A percentile compares a stretch with the other conserved stretches of the same genome.
These are phyloP conservation scores for Alternaria angustiovoidea DNA, from an alignment of 2,329 filamentous ascomycete species.

Conservation along the genomic window DNA sequence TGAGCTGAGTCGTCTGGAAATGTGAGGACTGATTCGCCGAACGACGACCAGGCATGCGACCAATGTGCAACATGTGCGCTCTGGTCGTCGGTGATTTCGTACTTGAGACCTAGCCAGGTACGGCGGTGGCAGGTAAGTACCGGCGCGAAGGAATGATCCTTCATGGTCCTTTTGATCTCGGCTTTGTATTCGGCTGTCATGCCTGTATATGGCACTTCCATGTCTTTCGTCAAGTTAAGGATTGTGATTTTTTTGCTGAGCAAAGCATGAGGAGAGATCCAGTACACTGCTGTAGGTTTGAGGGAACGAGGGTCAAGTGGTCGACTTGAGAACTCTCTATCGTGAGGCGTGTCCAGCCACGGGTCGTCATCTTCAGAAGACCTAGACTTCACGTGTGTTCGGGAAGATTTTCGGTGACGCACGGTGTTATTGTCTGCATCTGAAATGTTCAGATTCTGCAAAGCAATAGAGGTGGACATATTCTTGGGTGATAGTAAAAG, in stretches of 20 bases:
- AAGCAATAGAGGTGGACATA: slow-evolving; percentile 33
- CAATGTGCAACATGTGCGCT: slow-evolving; percentile 25
- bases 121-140: slow-evolving; percentile 18
- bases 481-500: background rate
- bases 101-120: slow-evolving; percentile 27
- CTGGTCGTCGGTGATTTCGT: slow-evolving; percentile 24
- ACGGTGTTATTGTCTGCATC: slow-evolving; percentile 9
- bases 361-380: slow-evolving; percentile 10
- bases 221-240: slow-evolving; percentile 28
- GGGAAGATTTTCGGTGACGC: slow-evolving; percentile 20
- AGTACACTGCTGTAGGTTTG: slow-evolving; percentile 30
- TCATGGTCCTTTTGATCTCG: slow-evolving; percentile 24
- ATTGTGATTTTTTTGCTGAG: slow-evolving; percentile 28
- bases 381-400: slow-evolving; percentile 4
- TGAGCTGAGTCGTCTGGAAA: slow-evolving; percentile 28
- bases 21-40: slow-evolving; percentile 26
- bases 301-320: slow-evolving; percentile 26
- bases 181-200: slow-evolving; percentile 29
- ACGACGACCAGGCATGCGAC: slow-evolving; percentile 28
- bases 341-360: slow-evolving; percentile 25
- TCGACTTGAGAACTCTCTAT: slow-evolving; percentile 10
- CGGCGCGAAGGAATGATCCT: slow-evolving; percentile 31
- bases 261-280: slow-evolving; percentile 30
- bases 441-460: slow-evolving; percentile 22
- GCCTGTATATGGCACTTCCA: slow-evolving; percentile 26